Evolutionary conservation across 768 basidiomycete species (phyloP).

Genomic region (Pholiota conissans): DNA sequence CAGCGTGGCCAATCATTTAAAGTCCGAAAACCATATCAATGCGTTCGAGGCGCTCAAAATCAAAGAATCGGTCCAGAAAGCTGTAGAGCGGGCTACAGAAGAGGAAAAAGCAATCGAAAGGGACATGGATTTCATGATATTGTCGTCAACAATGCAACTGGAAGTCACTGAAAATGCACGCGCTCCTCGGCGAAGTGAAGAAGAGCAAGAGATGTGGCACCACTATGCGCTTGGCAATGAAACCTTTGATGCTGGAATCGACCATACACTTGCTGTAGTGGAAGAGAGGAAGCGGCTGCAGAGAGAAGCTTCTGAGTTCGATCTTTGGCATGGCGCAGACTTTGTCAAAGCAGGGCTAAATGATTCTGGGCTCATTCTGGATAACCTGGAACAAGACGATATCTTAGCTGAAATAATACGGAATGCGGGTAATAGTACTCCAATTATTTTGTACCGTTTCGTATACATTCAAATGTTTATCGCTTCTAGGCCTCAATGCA

Average conservation of each 20-base stretch:
- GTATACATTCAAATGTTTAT: background rate
- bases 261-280: constrained; percentile 11
- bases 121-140: background rate
- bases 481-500: background rate
- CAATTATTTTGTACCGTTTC: background rate
- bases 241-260: constrained; percentile 12
- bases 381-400: background rate
- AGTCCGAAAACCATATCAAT: background rate
- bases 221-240: background rate
- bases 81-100: background rate
- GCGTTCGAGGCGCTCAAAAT: background rate
- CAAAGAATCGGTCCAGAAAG: background rate
- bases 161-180: background rate
- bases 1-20: background rate
- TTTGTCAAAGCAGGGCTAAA: background rate
- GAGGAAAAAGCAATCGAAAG: constrained; percentile 5
- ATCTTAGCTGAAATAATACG: background rate
- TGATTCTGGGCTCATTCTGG: background rate
- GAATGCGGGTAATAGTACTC: background rate
- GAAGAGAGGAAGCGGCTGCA: constrained; percentile 14
- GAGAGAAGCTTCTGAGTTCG: constrained; percentile 9
- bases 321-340: constrained; percentile 1
- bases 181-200: background rate
- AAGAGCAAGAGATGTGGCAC: background rate
- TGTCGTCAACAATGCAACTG: background rate